Evolutionary conservation across 805 yeast genomes (phyloP).

Genomic region (Kluyveromyces siamensis): DNA sequence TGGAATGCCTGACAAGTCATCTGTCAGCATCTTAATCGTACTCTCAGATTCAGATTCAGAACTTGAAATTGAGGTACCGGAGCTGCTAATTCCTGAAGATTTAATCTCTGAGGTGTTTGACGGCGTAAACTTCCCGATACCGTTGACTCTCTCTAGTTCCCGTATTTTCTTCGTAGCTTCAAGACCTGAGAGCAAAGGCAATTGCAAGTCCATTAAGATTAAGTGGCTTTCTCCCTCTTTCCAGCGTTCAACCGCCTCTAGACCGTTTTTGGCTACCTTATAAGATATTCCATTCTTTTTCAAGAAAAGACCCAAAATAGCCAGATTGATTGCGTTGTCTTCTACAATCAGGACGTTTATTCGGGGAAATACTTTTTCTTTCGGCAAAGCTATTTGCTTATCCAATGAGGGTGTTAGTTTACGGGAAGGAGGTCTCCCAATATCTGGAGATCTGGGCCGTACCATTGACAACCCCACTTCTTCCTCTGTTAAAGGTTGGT

Average conservation of each 20-base stretch:
- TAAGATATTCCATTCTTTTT: conserved; percentile 77
- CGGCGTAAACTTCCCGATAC: conserved; percentile 45
- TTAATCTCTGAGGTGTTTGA: not conserved
- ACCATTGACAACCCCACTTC: conserved; percentile 18
- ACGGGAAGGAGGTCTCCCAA: conserved; percentile 3
- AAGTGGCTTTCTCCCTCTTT: conserved; percentile 88
- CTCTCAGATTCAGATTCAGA: not conserved
- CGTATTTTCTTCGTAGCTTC: conserved; percentile 92
- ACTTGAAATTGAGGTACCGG: conserved; percentile 14
- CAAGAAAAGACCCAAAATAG: conserved; percentile 81
- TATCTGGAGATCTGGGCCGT: not conserved
- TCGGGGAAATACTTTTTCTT: conserved; percentile 68
- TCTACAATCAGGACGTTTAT: conserved; percentile 90
- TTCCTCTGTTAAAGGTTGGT: conserved; percentile 17
- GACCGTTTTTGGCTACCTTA: conserved; percentile 85
- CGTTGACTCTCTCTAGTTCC: conserved; percentile 67
- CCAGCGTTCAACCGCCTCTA: conserved; percentile 94
- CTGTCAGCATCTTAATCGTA: not conserved
- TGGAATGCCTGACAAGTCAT: not conserved
- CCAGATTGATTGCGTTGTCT: conserved; percentile 90
- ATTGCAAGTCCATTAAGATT: conserved; percentile 93
- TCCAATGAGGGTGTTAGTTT: conserved; percentile 10
- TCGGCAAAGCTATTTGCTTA: conserved; percentile 12
- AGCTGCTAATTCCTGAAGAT: not conserved
- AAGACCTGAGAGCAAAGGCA: conserved; percentile 92